Conservation (phyloP, 2,329 filamentous ascomycete species). For the Hypoxylon sp. region DNA sequence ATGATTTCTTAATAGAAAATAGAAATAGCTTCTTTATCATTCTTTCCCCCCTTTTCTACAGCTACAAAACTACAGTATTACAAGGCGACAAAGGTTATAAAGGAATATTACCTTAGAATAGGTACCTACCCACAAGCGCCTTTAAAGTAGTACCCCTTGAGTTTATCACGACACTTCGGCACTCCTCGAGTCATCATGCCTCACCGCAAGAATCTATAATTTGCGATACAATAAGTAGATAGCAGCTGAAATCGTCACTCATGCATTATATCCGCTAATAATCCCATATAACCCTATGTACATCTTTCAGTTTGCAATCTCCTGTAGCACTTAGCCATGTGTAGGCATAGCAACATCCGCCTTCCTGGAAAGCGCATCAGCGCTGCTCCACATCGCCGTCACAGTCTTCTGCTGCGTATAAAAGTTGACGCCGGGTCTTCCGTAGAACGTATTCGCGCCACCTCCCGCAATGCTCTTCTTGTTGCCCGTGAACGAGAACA, state of each 20-base stretch:
- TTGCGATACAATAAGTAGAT: not conserved
- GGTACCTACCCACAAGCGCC: too few relatives aligned
- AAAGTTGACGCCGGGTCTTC: slow-evolving; percentile 90
- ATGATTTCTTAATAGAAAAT: too few relatives aligned
- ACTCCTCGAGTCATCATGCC: not conserved
- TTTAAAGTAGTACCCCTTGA: too few relatives aligned
- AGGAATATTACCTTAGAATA: too few relatives aligned
- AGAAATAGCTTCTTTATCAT: too few relatives aligned
- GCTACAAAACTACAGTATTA: too few relatives aligned
- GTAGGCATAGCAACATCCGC: slow-evolving; percentile 90
- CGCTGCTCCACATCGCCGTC: slow-evolving; percentile 88
- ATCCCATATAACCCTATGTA: slow-evolving; percentile 3
- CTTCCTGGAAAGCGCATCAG: slow-evolving; percentile 88
- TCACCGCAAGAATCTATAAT: too few relatives aligned
- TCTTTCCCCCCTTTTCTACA: too few relatives aligned
- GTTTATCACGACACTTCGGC: too few relatives aligned
- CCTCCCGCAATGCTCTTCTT: slow-evolving; percentile 95
- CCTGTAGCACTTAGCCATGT: slow-evolving; percentile 52
- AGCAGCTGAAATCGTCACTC: not conserved
- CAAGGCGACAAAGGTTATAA: too few relatives aligned
- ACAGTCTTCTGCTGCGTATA: slow-evolving; percentile 99
- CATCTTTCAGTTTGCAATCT: not conserved
- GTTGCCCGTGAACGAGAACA: slow-evolving; percentile 81
- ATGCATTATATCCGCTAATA: not conserved
- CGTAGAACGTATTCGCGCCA: slow-evolving; percentile 95